Evolutionary conservation across 164 flowering plant genomes (phyloP), one percentile per base, ranked within the genome.

Genomic region (Kalanchoe fedtschenkoi): DNA sequence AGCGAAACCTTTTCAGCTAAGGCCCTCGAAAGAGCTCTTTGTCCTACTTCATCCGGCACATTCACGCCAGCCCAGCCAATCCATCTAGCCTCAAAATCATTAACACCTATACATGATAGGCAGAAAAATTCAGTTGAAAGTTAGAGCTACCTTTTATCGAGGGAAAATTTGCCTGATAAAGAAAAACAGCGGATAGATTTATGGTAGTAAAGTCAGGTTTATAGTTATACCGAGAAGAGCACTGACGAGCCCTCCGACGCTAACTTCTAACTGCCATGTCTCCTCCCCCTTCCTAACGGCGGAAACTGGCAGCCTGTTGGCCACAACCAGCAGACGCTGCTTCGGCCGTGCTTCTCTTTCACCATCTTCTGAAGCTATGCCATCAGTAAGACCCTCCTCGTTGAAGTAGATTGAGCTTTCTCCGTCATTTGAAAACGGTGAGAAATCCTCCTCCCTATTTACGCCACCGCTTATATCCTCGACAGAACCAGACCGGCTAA

Each of bases 11-110:
- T 92, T 70, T 89, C 93, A 58, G 91, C 95, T 10, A 92, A 69
- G 57, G 98, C 96, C 73, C 73, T 77, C 10, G 93, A 78, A 22
- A 89, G 95, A 28, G 98, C 76, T 63, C 62, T 77, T 74, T 88
- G 93, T 60, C 97, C 98, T 64, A 71, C 68, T 67, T 86, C 95
- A 74, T 89, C 98, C 0, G 93, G 98, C 21, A 92, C 96, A 74
- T 92, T 88, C 30, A 92, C 98, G 33, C 98, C 98, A 64, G 96
- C 93, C 98, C 98, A 92, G 19, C 98, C 98, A 43, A 92, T 92
- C 97, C 98, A 92, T 70, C 83, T 82, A 3, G 90, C 90, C 71
- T 92, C 98, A 67, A 92, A 86, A 28, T 82, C 86, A 70, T 81
- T 86, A 67, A 92, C 88, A 75, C 98, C 98, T 92, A 65, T 34